Conservation (phyloP, 1,284 basidiomycete genomes). For the Calocybe gambosa region DNA sequence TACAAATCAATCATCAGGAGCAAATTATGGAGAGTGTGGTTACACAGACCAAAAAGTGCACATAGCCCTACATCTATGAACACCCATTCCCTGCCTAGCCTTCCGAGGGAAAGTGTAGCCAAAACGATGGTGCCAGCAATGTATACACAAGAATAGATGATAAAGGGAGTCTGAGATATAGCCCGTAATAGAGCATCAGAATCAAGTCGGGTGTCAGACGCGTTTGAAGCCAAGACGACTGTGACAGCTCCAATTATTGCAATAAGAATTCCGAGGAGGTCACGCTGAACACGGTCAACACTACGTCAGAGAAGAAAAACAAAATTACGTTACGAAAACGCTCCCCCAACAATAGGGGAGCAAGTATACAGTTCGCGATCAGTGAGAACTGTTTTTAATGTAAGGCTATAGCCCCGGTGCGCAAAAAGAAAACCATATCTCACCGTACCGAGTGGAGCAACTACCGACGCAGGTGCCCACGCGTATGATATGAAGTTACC, state of each 20-base stretch:
- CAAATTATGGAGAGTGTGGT: conserved; percentile 4
- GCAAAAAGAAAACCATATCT: conserved; percentile 21
- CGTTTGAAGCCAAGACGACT: conserved; percentile 80
- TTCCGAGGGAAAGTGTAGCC: conserved; percentile 53
- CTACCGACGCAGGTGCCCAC: conserved; percentile 81
- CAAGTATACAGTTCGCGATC: conserved; percentile 92
- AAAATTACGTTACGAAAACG: conserved; percentile 58
- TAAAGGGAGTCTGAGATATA: conserved; percentile 65
- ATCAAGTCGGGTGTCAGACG: conserved; percentile 65
- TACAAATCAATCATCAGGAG: conserved; percentile 20
- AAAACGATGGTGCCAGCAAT: conserved; percentile 51
- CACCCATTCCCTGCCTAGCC: conserved; percentile 62
- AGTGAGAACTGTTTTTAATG: conserved; percentile 69
- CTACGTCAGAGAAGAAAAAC: conserved; percentile 6
- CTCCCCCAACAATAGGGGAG: conserved; percentile 82
- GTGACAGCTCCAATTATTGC: conserved; percentile 84
- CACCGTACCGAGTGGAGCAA: conserved; percentile 93
- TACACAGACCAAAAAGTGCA: conserved; percentile 69
- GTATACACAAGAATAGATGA: conserved; percentile 68
- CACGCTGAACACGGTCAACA: conserved; percentile 41
- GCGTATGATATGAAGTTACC: conserved; percentile 87
- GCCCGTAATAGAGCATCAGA: conserved; percentile 67
- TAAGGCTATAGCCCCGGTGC: conserved; percentile 9
- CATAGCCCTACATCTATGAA: conserved; percentile 87
- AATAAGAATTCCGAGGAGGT: conserved; percentile 83